phyloP scores from a whole-genome alignment of 441 rosid species.

The Flueggea neowawraea region DNA sequence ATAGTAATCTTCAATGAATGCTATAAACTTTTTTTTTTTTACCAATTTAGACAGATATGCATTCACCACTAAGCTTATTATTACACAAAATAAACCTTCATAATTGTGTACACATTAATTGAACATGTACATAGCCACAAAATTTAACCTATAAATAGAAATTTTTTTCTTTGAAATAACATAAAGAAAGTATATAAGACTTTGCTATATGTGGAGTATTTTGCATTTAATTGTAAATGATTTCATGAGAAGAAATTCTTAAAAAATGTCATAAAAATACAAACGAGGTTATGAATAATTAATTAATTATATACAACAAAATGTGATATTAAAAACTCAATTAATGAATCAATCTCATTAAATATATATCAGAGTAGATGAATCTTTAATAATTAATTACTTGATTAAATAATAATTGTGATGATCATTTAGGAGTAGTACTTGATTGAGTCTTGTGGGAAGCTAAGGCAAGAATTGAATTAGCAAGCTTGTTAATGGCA shows the following conservation, averaged over 20 bases:
- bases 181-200: too few species aligned
- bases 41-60: too few species aligned
- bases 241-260: neutral
- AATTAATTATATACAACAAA: too few species aligned
- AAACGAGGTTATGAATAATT: too few species aligned
- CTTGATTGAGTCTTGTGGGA: slow-evolving; percentile 44
- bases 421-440: slow-evolving; percentile 34
- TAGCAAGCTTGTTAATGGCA: slow-evolving; percentile 86
- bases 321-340: neutral
- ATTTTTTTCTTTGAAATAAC: too few species aligned
- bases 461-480: slow-evolving; percentile 70
- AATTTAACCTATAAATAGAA: too few species aligned
- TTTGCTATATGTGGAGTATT: neutral
- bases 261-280: neutral
- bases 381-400: neutral
- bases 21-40: too few species aligned
- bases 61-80: too few species aligned
- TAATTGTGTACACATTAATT: too few species aligned
- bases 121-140: too few species aligned
- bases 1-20: too few species aligned
- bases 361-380: neutral
- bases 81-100: too few species aligned
- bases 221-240: neutral
- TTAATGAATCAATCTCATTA: neutral
- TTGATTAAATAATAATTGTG: neutral